A percentile compares a stretch with the other conserved stretches of the same genome.
Conservation (phyloP, 2,329 filamentous ascomycete species). For the Didymella keratinophila region DNA sequence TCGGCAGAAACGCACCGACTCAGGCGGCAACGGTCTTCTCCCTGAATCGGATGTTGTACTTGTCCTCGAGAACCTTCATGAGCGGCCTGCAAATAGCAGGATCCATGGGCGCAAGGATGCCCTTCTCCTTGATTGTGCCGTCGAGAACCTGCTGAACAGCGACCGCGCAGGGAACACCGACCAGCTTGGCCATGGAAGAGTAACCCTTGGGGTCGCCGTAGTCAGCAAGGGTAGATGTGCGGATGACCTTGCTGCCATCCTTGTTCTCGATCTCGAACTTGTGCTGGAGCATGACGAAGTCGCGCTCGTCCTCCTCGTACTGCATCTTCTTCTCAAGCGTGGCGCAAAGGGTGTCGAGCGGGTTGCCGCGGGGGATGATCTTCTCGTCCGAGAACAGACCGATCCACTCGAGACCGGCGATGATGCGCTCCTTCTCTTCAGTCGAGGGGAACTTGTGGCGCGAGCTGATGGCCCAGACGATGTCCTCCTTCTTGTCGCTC, state of each 20-base stretch:
- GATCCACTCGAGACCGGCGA: conserved; percentile 77
- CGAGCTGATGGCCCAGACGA: conserved; percentile 74
- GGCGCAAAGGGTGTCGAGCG: conserved; percentile 89
- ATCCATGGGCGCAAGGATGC: conserved; percentile 79
- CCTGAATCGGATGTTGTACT: conserved; percentile 76
- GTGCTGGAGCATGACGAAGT: conserved; percentile 81
- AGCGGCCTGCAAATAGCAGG: conserved; percentile 75
- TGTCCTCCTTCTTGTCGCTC: conserved; percentile 71
- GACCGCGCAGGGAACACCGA: conserved; percentile 77
- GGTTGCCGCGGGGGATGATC: conserved; percentile 77
- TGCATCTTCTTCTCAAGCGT: conserved; percentile 92
- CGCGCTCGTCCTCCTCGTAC: conserved; percentile 81
- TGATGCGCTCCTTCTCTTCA: conserved; percentile 73
- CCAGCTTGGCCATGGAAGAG: conserved; percentile 82
- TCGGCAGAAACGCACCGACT: not conserved
- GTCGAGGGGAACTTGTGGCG: conserved; percentile 76
- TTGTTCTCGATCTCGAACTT: conserved; percentile 85
- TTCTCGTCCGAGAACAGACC: conserved; percentile 71
- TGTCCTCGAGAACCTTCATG: conserved; percentile 78
- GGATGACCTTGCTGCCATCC: conserved; percentile 78
- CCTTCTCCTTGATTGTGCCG: conserved; percentile 75
- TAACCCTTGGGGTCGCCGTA: conserved; percentile 83
- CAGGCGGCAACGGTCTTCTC: conserved; percentile 66
- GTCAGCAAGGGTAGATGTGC: conserved; percentile 81
- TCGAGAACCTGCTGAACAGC: conserved; percentile 80